Base-by-base conservation (phyloP, 2,329 filamentous ascomycete genomes). In the Alternaria solani region DNA sequence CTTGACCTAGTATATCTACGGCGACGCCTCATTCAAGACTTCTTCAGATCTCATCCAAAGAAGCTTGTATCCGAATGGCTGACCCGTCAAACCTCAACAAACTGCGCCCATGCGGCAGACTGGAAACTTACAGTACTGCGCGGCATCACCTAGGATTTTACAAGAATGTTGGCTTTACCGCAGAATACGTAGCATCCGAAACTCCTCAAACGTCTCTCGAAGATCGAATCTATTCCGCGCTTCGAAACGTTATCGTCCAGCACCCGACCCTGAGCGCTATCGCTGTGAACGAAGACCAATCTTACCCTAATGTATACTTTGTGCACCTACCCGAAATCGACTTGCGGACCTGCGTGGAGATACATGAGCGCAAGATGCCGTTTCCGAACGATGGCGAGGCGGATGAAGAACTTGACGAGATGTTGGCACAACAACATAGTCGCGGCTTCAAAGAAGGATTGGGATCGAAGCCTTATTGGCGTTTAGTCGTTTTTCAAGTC, bases 201-300 rank as follows among this genome's bases (percentile, higher is more conserved):
- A n/a, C 14, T 39, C 20, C 25, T 16, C 26, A 28, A 25, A 11
- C 9, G 16, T 56, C 12, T 23, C 77, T 14, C 65, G 75, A 54
- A 66, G 74, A 43, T 72, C 51, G 76, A 39, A 59, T 83, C 11
- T 81, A 77, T 59, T 64, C 62, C n/a, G 79, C 81, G 39, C 59
- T 74, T 23, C 62, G 60, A 28, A 44, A 68, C 28, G 71, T 82
- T 30, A 78, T 84, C 39, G 65, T 64, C 4, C 67, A 79, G 47
- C 81, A 84, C 64, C 75, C 80, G 5, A 75, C 76, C 26, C 77
- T 85, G 14, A 81, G 79, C 30, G 79, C 79, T 14, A 78, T 84
- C 14, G 75, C 79, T 0, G 63, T 81, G 7, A 71, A 75, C 18
- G 81, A 83, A 52, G 68, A 74, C 23, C 66, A 78, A 75, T 53